Evolutionary conservation across 1,284 basidiomycete genomes (phyloP).

Genomic region (Boletus sp.): DNA sequence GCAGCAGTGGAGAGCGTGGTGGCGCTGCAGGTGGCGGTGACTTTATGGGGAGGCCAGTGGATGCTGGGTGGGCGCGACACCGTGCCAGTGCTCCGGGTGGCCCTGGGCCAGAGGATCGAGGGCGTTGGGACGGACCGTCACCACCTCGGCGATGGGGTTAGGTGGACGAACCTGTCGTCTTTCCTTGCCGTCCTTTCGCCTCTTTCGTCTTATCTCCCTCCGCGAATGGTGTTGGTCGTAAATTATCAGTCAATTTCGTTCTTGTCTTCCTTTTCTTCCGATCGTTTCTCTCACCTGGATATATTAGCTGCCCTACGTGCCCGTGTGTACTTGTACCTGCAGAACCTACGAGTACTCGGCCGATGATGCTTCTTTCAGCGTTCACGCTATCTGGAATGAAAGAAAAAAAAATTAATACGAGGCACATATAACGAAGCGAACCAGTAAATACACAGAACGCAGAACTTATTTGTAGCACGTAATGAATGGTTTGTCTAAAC

Average conservation of each 20-base stretch:
- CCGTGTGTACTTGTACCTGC: constrained; percentile 19
- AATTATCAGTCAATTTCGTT: constrained; percentile 26
- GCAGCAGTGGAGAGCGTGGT: constrained; percentile 11
- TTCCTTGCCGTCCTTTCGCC: not conserved
- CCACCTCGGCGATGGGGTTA: constrained; percentile 30
- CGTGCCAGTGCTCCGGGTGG: constrained; percentile 17
- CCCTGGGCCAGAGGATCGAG: constrained; percentile 22
- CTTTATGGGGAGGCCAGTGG: constrained; percentile 40
- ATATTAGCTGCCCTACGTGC: constrained; percentile 5
- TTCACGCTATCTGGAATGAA: not conserved
- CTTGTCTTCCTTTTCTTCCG: not conserved
- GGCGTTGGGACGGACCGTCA: constrained; percentile 31
- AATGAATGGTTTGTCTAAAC: not conserved
- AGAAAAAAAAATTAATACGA: constrained; percentile 5
- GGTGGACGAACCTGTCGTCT: not conserved
- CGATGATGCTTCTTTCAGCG: not conserved
- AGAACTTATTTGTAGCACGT: not conserved
- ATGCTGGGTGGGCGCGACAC: constrained; percentile 54
- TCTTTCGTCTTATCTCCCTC: not conserved
- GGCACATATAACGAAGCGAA: not conserved
- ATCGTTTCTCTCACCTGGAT: constrained; percentile 1
- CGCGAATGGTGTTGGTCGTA: constrained; percentile 11
- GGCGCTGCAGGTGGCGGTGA: constrained; percentile 37
- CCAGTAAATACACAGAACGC: not conserved
- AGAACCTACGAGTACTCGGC: constrained; percentile 9